These are phyloP conservation scores for Pseudopediastrum boryanum DNA, from an alignment of 139 green algal genomes.

Conservation along the genomic window DNA sequence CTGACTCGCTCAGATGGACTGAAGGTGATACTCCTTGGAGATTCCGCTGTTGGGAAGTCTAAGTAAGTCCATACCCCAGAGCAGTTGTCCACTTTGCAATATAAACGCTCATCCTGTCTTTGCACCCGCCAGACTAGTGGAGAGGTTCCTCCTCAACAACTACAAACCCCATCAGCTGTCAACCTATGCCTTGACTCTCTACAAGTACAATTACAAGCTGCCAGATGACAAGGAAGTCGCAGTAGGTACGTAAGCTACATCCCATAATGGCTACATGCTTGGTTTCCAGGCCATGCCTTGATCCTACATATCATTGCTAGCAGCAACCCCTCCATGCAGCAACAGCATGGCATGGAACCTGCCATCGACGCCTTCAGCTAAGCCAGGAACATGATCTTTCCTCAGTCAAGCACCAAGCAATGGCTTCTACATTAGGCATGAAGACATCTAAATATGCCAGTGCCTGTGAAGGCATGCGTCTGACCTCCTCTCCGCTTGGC, in stretches of 20 bases:
- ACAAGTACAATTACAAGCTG: slow-evolving; percentile 59
- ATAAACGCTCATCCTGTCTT: background rate
- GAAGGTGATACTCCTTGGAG: slow-evolving; percentile 71
- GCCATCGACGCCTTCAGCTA: too few species aligned
- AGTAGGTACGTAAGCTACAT: slow-evolving; percentile 30
- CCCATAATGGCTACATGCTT: background rate
- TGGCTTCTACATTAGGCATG: too few species aligned
- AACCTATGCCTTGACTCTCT: slow-evolving; percentile 73
- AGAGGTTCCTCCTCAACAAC: slow-evolving; percentile 70
- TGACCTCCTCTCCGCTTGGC: too few species aligned
- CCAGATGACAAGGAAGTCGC: background rate
- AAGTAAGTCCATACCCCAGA: slow-evolving; percentile 50
- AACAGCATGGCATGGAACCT: too few species aligned
- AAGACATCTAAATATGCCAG: too few species aligned
- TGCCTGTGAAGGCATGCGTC: too few species aligned
- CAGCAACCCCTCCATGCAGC: background rate
- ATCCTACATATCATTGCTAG: slow-evolving; percentile 6
- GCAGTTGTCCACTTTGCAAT: background rate
- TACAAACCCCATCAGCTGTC: slow-evolving; percentile 72
- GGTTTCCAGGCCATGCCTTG: background rate
- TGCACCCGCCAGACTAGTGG: slow-evolving; percentile 54
- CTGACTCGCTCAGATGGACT: slow-evolving; percentile 51
- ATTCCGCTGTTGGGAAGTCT: slow-evolving; percentile 74
- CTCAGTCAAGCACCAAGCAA: too few species aligned
- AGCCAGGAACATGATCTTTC: too few species aligned